These are phyloP conservation scores for Paracamarosporium sp. DNA, from an alignment of 2,329 filamentous ascomycete species.

Conservation along the genomic window DNA sequence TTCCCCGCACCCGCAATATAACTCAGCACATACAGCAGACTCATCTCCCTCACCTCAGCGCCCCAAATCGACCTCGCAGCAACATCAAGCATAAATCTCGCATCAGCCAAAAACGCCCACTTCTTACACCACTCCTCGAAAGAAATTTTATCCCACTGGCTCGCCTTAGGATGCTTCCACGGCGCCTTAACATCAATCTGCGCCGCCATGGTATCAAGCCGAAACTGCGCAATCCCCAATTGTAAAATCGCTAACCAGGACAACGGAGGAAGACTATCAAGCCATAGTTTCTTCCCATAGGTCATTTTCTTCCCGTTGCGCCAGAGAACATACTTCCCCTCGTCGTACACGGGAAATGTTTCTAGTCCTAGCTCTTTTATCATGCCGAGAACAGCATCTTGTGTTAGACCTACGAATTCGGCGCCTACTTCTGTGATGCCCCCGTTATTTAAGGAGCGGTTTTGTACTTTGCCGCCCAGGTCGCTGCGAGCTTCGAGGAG, in stretches of 20 bases:
- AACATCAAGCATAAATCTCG: slow-evolving; percentile 16
- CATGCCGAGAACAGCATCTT: slow-evolving; percentile 23
- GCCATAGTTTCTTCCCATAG: slow-evolving; percentile 16
- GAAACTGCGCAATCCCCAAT: slow-evolving; percentile 13
- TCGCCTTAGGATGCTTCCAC: slow-evolving; percentile 19
- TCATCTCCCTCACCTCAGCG: slow-evolving; percentile 20
- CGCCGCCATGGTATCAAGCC: slow-evolving; percentile 25
- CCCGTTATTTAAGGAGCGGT: slow-evolving; percentile 23
- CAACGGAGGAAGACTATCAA: slow-evolving; percentile 22
- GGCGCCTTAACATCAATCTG: slow-evolving; percentile 23
- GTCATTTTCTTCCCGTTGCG: slow-evolving; percentile 14
- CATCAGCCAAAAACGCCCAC: slow-evolving; percentile 12
- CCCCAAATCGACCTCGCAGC: slow-evolving; percentile 19
- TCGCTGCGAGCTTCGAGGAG: slow-evolving; percentile 59
- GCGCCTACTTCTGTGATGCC: slow-evolving; percentile 29
- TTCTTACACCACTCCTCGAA: slow-evolving; percentile 17
- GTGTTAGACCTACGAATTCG: slow-evolving; percentile 31
- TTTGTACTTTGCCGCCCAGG: slow-evolving; percentile 60
- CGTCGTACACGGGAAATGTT: slow-evolving; percentile 23
- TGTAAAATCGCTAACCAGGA: slow-evolving; percentile 15
- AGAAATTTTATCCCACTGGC: slow-evolving; percentile 21
- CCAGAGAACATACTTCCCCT: slow-evolving; percentile 23
- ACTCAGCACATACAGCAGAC: slow-evolving; percentile 23
- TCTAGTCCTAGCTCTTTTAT: slow-evolving; percentile 25
- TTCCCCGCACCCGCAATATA: slow-evolving; percentile 30